These are phyloP conservation scores for Anaeromyces robustus DNA, from an alignment of 192 early-diverging fungal species.

Conservation along the genomic window DNA sequence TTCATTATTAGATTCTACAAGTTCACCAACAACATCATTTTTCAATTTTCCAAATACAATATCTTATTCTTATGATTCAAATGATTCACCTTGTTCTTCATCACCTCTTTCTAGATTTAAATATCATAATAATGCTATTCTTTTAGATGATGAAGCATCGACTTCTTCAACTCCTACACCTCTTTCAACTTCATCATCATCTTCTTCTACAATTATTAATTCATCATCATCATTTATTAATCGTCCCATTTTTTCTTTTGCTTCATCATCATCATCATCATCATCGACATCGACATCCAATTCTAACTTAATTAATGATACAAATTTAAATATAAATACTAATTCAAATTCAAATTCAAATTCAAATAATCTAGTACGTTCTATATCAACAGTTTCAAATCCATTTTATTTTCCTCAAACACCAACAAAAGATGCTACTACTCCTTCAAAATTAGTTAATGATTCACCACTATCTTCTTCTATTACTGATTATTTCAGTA, in stretches of 20 bases:
- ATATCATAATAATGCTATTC: background rate
- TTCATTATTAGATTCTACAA: background rate
- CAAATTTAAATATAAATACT: too few species aligned
- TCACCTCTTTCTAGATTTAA: background rate
- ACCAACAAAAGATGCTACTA: background rate
- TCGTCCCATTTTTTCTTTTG: background rate
- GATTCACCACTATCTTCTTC: background rate
- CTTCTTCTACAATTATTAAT: too few species aligned
- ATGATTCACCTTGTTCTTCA: background rate
- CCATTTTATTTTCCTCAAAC: background rate
- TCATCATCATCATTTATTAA: too few species aligned
- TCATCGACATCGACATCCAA: too few species aligned
- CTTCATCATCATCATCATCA: background rate
- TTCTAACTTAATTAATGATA: too few species aligned
- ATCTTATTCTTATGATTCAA: background rate
- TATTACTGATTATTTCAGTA: background rate
- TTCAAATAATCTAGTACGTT: background rate
- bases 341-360: too few species aligned
- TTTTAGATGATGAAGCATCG: background rate
- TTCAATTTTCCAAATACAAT: background rate
- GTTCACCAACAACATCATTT: background rate
- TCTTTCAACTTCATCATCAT: background rate
- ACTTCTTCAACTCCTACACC: background rate
- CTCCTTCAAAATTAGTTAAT: background rate
- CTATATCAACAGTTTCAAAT: background rate